These are phyloP conservation scores for Cichorium intybus DNA, from an alignment of 140 eudicot genomes.

Conservation along the genomic window DNA sequence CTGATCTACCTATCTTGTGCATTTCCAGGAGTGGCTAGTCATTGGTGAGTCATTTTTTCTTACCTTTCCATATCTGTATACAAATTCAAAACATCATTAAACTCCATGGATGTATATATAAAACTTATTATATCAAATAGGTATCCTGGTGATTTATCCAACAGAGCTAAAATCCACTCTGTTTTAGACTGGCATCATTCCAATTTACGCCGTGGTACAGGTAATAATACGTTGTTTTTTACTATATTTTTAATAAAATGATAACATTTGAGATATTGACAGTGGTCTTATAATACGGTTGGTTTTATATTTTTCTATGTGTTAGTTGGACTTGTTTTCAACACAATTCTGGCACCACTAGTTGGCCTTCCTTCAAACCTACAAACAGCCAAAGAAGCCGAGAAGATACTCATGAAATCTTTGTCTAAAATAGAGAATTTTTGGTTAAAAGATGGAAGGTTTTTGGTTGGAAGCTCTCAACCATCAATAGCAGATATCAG, in stretches of 20 bases:
- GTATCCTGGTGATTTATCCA: constrained; percentile 71
- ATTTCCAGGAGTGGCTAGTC: constrained; percentile 64
- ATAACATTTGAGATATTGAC: no score
- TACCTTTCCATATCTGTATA: not conserved
- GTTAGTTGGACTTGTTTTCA: constrained; percentile 33
- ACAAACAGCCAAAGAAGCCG: constrained; percentile 47
- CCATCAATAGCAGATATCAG: constrained; percentile 93
- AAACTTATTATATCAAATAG: constrained; percentile 21
- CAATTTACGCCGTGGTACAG: constrained; percentile 74
- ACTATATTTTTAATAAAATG: not conserved
- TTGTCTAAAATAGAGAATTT: constrained; percentile 52
- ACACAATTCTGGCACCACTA: constrained; percentile 38
- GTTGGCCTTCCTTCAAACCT: constrained; percentile 43
- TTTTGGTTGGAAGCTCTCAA: constrained; percentile 64
- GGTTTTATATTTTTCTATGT: not conserved
- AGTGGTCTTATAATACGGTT: not conserved
- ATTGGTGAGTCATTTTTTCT: constrained; percentile 54
- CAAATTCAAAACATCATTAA: not conserved
- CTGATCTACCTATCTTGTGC: constrained; percentile 52
- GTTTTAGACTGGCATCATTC: constrained; percentile 94
- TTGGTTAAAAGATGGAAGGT: constrained; percentile 74
- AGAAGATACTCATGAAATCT: constrained; percentile 44
- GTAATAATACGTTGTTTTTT: constrained; percentile 9
- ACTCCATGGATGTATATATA: not conserved
- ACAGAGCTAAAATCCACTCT: constrained; percentile 70